phyloP scores from a whole-genome alignment of 2,329 filamentous ascomycete species.

The Cadophora sp. region DNA sequence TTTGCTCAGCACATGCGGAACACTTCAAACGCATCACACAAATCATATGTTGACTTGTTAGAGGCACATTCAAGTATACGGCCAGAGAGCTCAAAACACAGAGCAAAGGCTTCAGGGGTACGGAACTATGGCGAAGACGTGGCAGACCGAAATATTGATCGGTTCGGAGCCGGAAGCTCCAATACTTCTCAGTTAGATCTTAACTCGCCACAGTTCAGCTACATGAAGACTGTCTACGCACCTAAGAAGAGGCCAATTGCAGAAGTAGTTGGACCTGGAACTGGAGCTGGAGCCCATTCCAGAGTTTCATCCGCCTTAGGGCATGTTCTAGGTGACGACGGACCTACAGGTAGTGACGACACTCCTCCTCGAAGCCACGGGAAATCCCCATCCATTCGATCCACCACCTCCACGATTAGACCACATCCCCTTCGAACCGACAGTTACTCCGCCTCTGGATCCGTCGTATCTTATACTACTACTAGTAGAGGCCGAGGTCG shows the following conservation, averaged over 20 bases:
- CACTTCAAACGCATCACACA: slow-evolving; percentile 27
- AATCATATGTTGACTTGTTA: slow-evolving; percentile 57
- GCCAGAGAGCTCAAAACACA: slow-evolving; percentile 51
- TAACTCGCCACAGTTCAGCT: slow-evolving; percentile 33
- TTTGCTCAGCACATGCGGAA: slow-evolving; percentile 22
- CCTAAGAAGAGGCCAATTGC: slow-evolving; percentile 12
- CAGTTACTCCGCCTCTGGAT: slow-evolving; percentile 13
- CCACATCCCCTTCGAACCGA: slow-evolving; percentile 24
- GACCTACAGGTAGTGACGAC: slow-evolving; percentile 30
- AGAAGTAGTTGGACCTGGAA: background rate
- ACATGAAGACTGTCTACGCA: slow-evolving; percentile 30
- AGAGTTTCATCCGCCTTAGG: slow-evolving; percentile 25
- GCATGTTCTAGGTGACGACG: slow-evolving; percentile 29
- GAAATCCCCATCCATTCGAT: slow-evolving; percentile 18
- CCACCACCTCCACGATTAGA: slow-evolving; percentile 10
- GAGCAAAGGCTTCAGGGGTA: slow-evolving; percentile 57
- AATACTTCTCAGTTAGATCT: slow-evolving; percentile 25
- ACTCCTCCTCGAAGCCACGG: slow-evolving; percentile 19
- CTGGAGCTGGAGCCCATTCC: slow-evolving; percentile 13
- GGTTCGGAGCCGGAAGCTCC: slow-evolving; percentile 9
- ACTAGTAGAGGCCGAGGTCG: slow-evolving; percentile 9
- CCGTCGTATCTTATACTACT: slow-evolving; percentile 20
- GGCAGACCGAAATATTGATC: slow-evolving; percentile 60
- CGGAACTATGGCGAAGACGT: slow-evolving; percentile 70
- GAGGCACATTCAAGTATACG: slow-evolving; percentile 63